phyloP scores from a whole-genome alignment of 2,329 filamentous ascomycete species.

The Penicillium sp. region DNA sequence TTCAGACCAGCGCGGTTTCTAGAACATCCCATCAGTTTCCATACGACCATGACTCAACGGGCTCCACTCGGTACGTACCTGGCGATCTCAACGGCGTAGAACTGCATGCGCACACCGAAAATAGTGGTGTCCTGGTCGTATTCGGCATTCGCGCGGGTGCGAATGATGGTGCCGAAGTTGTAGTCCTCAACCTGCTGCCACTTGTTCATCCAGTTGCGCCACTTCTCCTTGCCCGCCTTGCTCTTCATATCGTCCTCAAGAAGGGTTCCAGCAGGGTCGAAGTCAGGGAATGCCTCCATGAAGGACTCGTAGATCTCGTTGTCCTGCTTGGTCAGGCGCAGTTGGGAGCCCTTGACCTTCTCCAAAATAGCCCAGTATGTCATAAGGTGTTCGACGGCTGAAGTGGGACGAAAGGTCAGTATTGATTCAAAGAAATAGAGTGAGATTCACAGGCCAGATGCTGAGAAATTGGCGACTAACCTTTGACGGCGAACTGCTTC shows the following conservation, averaged over 20 bases:
- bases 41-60: neutral
- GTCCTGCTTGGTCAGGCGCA: slow-evolving; percentile 91
- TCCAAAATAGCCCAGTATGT: slow-evolving; percentile 98
- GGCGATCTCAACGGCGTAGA: slow-evolving; percentile 76
- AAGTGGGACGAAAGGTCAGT: slow-evolving; percentile 10
- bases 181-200: slow-evolving; percentile 97
- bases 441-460: neutral
- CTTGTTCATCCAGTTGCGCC: slow-evolving; percentile 89
- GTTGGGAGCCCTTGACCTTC: slow-evolving; percentile 80
- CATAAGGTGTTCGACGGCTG: slow-evolving; percentile 88
- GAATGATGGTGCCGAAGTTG: slow-evolving; percentile 95
- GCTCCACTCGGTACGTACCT: slow-evolving; percentile 52
- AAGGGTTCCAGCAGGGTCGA: slow-evolving; percentile 78
- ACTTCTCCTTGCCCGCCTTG: slow-evolving; percentile 88
- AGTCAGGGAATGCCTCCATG: slow-evolving; percentile 84
- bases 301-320: slow-evolving; percentile 94
- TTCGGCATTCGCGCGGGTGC: slow-evolving; percentile 74
- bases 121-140: slow-evolving; percentile 90
- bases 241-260: slow-evolving; percentile 97
- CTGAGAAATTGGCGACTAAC: slow-evolving; percentile 45
- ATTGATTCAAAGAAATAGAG: neutral
- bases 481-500: slow-evolving; percentile 98
- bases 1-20: slow-evolving; percentile 86
- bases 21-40: slow-evolving; percentile 11
- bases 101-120: slow-evolving; percentile 84